Evolutionary conservation across 306 rosid species (phyloP).

Genomic region (Pterocarpus santalinus): DNA sequence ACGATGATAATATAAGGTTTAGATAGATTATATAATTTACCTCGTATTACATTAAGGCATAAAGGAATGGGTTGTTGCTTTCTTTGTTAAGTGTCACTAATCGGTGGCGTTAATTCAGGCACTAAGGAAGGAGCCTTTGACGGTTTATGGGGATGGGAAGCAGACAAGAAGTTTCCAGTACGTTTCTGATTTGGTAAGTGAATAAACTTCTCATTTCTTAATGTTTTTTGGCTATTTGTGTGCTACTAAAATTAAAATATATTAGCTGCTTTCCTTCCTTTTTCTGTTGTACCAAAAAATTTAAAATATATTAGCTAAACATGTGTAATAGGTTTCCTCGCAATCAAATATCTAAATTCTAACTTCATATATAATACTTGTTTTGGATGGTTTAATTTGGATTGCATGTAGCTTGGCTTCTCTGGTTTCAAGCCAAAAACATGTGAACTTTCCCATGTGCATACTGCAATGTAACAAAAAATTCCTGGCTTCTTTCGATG

Average conservation of each 20-base stretch:
- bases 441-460: constrained; percentile 35
- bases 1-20: too few relatives aligned
- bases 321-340: too few relatives aligned
- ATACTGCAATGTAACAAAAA: not conserved
- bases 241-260: too few relatives aligned
- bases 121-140: constrained; percentile 92
- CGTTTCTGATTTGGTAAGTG: constrained; percentile 94
- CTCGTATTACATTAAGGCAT: too few relatives aligned
- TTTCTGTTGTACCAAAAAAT: too few relatives aligned
- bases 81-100: constrained; percentile 2
- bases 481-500: not conserved
- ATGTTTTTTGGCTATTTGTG: too few relatives aligned
- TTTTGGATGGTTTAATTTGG: not conserved
- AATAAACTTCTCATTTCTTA: not conserved
- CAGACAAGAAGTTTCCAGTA: constrained; percentile 99
- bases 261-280: too few relatives aligned
- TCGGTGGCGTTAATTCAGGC: constrained; percentile 72
- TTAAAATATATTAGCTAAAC: too few relatives aligned
- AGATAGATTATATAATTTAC: too few relatives aligned
- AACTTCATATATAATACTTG: not conserved
- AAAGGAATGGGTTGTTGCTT: not conserved
- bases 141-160: constrained; percentile 98
- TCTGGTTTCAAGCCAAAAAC: not conserved
- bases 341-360: not conserved
- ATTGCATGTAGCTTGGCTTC: not conserved